Conservation (phyloP, 163 green algal species). For the Scenedesmus sp. region DNA sequence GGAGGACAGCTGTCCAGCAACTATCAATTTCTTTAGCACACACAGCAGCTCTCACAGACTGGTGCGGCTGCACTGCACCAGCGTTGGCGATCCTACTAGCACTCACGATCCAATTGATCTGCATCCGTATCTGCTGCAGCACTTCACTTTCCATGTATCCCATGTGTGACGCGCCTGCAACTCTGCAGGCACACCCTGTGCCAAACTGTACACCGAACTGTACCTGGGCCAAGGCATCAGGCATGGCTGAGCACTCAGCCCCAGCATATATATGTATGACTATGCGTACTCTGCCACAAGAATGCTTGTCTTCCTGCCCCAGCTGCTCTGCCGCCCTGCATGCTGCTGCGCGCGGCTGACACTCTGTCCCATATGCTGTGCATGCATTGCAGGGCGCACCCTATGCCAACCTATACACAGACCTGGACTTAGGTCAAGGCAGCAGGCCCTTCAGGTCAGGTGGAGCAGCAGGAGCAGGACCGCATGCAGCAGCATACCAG, state of each 20-base stretch:
- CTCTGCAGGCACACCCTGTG: neutral
- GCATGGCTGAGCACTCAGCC: too few species aligned
- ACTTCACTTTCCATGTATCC: neutral
- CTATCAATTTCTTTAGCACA: too few species aligned
- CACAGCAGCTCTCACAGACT: too few species aligned
- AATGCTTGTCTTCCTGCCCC: too few species aligned
- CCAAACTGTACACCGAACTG: conserved; percentile 13
- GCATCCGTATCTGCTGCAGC: neutral
- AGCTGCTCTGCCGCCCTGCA: too few species aligned
- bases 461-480: neutral
- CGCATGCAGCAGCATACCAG: neutral
- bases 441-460: conserved; percentile 20
- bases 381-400: neutral
- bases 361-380: too few species aligned
- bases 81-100: too few species aligned
- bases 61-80: too few species aligned
- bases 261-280: too few species aligned
- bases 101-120: neutral
- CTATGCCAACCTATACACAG: conserved; percentile 7
- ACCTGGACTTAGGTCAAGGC: conserved; percentile 13
- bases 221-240: conserved; percentile 3
- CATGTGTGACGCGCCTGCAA: neutral
- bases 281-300: too few species aligned
- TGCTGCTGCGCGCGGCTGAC: too few species aligned
- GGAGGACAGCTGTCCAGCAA: too few species aligned